phyloP scores from a whole-genome alignment of 2,329 filamentous ascomycete genomes.

The Aspergillus fructus region DNA sequence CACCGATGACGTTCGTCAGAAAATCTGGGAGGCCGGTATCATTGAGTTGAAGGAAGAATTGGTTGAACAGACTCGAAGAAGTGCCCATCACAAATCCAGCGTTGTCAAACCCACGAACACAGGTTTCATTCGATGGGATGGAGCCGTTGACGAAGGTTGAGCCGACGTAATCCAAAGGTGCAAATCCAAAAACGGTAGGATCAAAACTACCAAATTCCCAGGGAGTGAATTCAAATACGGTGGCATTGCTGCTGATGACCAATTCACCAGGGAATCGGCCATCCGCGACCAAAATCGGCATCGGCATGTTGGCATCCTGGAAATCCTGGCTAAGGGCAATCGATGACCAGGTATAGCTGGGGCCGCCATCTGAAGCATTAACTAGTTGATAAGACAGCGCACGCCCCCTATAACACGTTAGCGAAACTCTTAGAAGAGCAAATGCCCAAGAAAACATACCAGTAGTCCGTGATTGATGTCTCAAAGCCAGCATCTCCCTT shows the following conservation, averaged over 20 bases:
- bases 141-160: constrained; percentile 67
- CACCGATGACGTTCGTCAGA: constrained; percentile 52
- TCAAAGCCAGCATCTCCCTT: constrained; percentile 66
- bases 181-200: constrained; percentile 69
- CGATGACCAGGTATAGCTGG: constrained; percentile 78
- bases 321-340: constrained; percentile 67
- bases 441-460: constrained; percentile 36
- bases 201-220: constrained; percentile 79
- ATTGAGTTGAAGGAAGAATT: constrained; percentile 67
- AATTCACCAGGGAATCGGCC: constrained; percentile 62
- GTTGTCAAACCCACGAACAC: constrained; percentile 79
- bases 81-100: constrained; percentile 83
- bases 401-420: constrained; percentile 51
- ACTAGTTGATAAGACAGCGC: constrained; percentile 84
- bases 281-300: constrained; percentile 73
- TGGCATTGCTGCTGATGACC: constrained; percentile 68
- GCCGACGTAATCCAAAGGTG: constrained; percentile 68
- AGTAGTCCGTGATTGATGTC: constrained; percentile 79
- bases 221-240: constrained; percentile 75
- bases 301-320: constrained; percentile 60
- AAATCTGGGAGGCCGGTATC: constrained; percentile 49
- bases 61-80: constrained; percentile 80
- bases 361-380: constrained; percentile 71
- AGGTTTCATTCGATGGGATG: constrained; percentile 57
- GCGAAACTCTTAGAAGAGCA: no score